Evolutionary conservation across 345 rosid genomes (phyloP), one percentile per base, ranked within the genome.

Genomic region (Triadica sebifera): DNA sequence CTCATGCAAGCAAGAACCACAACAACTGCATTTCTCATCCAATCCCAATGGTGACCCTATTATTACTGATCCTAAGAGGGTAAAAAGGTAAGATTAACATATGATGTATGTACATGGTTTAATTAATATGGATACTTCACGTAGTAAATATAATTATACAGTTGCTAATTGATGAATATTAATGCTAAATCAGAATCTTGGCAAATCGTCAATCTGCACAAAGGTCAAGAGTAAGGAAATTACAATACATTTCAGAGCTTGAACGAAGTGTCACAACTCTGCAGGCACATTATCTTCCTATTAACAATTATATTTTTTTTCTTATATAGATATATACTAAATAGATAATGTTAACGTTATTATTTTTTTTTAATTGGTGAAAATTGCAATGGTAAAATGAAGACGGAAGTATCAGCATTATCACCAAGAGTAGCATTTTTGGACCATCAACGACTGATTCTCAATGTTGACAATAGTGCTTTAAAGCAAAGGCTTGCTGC

Each of bases 401-500:
- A 93, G 98, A 83, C 97, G 24, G 92, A 93, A 82, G 98, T 93
- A 8, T 93, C 98, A 24, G 91, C 89, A 67, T 79, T 93, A 79
- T 91, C 98, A 20, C 97, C 97, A 6, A 87, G 90, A 51, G 97
- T 93, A 13, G 91, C 98, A 65, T 89, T 87, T 59, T 73, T 93
- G 77, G 98, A 93, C 78, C 98, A 93, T 45, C 98, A 93, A 52
- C 86, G 98, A 58, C 79, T 93, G 90, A 89, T 91, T 78, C 87
- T 93, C 8, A 93, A 87, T 65, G 92, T 89, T 12, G 95, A 93
- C 77, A 93, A 93, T 66, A 86, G 91, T 63, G 87, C 97, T 82
- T 85, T 93, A 47, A 93, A 93, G 87, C 98, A 93, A 87, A 80
- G 98, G 74, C 91, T 93, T 81, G 98, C 98, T 59, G 98, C 98